Evolutionary conservation across 495 filamentous ascomycete species (phyloP).

Genomic region (Gamarada debralockiae): DNA sequence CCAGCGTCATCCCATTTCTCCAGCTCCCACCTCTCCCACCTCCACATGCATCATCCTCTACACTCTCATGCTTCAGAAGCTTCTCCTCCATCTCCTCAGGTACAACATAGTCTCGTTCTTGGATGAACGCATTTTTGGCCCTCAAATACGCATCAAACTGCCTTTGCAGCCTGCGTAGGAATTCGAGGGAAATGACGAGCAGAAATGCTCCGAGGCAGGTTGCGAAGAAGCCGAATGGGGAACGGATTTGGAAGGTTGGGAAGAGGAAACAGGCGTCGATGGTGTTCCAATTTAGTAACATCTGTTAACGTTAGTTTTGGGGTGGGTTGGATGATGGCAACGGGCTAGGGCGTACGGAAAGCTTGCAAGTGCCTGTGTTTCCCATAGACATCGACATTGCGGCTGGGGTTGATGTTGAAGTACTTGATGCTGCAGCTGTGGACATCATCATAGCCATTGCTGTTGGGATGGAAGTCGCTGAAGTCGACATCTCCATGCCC

Average conservation of each 20-base stretch:
- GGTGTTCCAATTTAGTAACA: too few species aligned
- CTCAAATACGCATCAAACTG: slow-evolving; percentile 4
- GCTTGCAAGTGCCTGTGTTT: not conserved
- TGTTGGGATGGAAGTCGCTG: not conserved
- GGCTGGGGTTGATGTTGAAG: not conserved
- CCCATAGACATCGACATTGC: not conserved
- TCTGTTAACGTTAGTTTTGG: too few species aligned
- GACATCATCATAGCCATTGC: not conserved
- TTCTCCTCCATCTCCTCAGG: slow-evolving; percentile 7
- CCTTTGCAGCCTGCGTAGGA: slow-evolving; percentile 10
- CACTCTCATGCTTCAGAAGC: too few species aligned
- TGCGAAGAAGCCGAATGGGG: slow-evolving; percentile 11
- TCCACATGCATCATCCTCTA: not conserved
- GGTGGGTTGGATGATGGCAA: not conserved
- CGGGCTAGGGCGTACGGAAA: not conserved
- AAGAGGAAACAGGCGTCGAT: too few species aligned
- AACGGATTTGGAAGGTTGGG: too few species aligned
- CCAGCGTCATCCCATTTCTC: not conserved
- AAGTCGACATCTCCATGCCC: not conserved
- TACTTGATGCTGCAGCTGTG: not conserved
- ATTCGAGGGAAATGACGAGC: slow-evolving; percentile 15
- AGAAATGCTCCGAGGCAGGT: slow-evolving; percentile 14
- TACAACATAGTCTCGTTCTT: not conserved
- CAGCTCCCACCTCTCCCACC: not conserved
- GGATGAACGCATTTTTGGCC: not conserved